phyloP scores from a whole-genome alignment of 257 asterid species.

The Striga asiatica region DNA sequence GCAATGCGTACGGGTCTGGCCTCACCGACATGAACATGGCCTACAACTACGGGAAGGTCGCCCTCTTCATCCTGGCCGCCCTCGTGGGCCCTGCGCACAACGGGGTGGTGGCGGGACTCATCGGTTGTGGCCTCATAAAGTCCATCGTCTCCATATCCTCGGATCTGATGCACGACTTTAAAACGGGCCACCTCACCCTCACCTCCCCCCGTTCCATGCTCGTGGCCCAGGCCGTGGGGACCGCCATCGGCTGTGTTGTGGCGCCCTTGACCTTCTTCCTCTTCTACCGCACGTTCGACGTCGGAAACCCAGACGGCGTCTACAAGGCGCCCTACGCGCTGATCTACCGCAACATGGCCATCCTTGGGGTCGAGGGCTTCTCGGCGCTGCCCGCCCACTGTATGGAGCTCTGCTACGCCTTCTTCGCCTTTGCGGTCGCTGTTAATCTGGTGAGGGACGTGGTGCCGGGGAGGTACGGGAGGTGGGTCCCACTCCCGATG shows the following conservation, averaged over 20 bases:
- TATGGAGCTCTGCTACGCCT: slow-evolving; percentile 34
- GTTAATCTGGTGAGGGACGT: slow-evolving; percentile 27
- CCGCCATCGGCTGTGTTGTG: slow-evolving; percentile 46
- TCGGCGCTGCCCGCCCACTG: slow-evolving; percentile 36
- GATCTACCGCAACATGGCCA: slow-evolving; percentile 39
- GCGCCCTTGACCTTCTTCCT: slow-evolving; percentile 45
- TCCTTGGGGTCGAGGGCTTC: slow-evolving; percentile 46
- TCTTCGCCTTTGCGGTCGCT: slow-evolving; percentile 26
- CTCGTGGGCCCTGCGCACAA: slow-evolving; percentile 51
- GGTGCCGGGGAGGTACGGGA: slow-evolving; percentile 18
- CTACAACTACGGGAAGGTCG: slow-evolving; percentile 68
- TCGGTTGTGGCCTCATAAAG: slow-evolving; percentile 61
- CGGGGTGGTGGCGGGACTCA: slow-evolving; percentile 49
- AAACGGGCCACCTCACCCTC: slow-evolving; percentile 58
- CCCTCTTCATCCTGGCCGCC: slow-evolving; percentile 63
- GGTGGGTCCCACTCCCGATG: slow-evolving; percentile 39
- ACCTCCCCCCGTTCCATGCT: slow-evolving; percentile 67
- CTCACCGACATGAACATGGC: slow-evolving; percentile 75
- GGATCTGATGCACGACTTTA: slow-evolving; percentile 59
- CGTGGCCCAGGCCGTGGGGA: slow-evolving; percentile 59
- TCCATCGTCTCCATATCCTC: slow-evolving; percentile 48
- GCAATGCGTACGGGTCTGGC: slow-evolving; percentile 81
- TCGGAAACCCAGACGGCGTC: slow-evolving; percentile 62
- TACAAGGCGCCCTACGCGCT: slow-evolving; percentile 62
- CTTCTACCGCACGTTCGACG: slow-evolving; percentile 65